Evolutionary conservation across 345 rosid species (phyloP).

Genomic region (Turnera subulata): DNA sequence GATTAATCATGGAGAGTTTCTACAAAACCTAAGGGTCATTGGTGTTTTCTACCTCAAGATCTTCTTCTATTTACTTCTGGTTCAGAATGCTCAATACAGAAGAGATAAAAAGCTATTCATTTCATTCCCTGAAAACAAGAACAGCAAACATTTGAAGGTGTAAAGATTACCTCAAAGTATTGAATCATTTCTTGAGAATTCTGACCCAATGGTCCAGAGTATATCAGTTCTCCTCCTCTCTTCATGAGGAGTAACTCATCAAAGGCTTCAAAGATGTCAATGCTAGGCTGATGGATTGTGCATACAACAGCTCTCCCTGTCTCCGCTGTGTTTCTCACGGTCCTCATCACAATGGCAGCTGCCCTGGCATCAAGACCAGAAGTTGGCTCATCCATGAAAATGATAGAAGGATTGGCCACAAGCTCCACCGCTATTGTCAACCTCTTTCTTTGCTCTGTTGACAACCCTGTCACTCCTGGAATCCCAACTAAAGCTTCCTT

Average conservation of each 20-base stretch:
- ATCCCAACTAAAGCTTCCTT: conserved; percentile 64
- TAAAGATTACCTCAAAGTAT: conserved; percentile 59
- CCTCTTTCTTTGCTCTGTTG: conserved; percentile 84
- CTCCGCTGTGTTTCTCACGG: conserved; percentile 87
- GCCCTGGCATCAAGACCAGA: conserved; percentile 91
- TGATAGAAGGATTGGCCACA: conserved; percentile 81
- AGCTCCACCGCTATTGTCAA: conserved; percentile 79
- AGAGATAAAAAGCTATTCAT: too few relatives aligned
- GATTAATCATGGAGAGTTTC: too few relatives aligned
- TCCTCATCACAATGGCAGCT: conserved; percentile 88
- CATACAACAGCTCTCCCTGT: conserved; percentile 87
- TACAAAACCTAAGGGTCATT: too few relatives aligned
- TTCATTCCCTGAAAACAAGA: too few relatives aligned
- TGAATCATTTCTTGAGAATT: conserved; percentile 64
- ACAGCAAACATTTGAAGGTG: not conserved
- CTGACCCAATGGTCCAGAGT: conserved; percentile 62
- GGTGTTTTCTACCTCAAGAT: too few relatives aligned
- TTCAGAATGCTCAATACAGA: too few relatives aligned
- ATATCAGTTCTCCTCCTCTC: conserved; percentile 85
- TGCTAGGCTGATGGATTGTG: conserved; percentile 86
- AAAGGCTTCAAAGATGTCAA: conserved; percentile 84
- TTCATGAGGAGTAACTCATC: conserved; percentile 78
- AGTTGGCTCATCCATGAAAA: conserved; percentile 93
- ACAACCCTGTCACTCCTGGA: conserved; percentile 69
- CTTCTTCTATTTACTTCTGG: too few relatives aligned